A percentile compares a stretch with the other conserved stretches of the same genome.
Evolutionary conservation across 257 asterid species (phyloP).

Genomic region (Solanum chmielewskii): DNA sequence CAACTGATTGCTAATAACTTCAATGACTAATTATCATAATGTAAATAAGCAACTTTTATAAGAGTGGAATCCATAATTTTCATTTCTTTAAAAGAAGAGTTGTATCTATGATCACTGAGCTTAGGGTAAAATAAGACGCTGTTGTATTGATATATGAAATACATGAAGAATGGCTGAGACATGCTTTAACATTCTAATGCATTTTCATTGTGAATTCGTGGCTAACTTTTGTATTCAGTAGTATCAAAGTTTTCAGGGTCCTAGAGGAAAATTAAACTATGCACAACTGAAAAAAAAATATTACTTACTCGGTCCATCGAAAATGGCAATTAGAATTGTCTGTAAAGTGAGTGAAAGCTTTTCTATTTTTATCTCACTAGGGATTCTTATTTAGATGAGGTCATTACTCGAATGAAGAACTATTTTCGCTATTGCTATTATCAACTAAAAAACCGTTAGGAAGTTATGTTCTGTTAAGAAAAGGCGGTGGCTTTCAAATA

Average conservation of each 20-base stretch:
- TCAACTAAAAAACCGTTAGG: background rate
- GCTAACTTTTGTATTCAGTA: background rate
- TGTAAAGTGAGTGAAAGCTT: background rate
- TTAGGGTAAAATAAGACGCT: background rate
- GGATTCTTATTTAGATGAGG: background rate
- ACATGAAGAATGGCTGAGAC: background rate
- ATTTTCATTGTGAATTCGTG: background rate
- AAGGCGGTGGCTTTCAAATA: background rate
- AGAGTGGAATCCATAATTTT: background rate
- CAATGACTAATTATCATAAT: background rate
- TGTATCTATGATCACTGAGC: background rate
- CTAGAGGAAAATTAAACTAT: no score
- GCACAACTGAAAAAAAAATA: no score
- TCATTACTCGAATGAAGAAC: background rate
- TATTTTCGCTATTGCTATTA: background rate
- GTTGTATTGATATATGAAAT: background rate
- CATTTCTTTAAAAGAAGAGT: background rate
- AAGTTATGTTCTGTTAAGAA: background rate
- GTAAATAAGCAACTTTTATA: background rate
- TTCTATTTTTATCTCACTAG: background rate
- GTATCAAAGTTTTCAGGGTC: no score
- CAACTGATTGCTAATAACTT: background rate
- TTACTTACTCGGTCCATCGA: no score
- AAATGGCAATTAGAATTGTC: background rate
- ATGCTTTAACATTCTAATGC: background rate